Base-by-base conservation (phyloP, 1,139 yeast species). In the Petasospora fabianii region DNA sequence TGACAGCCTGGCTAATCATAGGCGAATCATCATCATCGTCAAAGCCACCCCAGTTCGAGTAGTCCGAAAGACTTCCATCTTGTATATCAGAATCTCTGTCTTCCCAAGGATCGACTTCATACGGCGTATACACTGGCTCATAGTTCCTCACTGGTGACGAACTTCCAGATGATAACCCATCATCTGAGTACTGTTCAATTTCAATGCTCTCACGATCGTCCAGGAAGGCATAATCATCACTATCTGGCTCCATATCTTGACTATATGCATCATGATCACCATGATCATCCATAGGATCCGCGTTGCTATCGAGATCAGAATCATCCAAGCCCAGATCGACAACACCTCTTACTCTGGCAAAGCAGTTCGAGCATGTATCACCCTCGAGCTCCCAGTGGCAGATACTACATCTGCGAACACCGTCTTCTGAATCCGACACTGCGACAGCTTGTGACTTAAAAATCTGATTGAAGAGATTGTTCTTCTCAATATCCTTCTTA, bases 351-450 rank as follows among this genome's bases (percentile, higher is more conserved):
- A 57, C 39, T 9, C 37, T 36, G 15, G 47, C 30, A 28, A 76
- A 75, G 55, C 86, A 80, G 48, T 77, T 76, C 7, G 71, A 61
- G 50, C 86, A 80, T 27, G 58, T 62, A 5, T 67, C 60, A 0
- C 82, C 81, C 46, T 68, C 72, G 4, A 84, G 78, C 56, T 86
- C 95, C 95, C 95, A 85, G 52, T 80, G 86, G 58, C 96, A 86
- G 40, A 74, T 71, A 3, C 86, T 77, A 56, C 96, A 86, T 41
- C 95, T 64, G 0, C 84, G 77, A 7, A 86, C 88, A 2, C 90
- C 92, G 56, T 86, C 96, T 19, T 79, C 80, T 47, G 77, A 85
- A 38, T 68, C 72, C 38, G 82, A 84, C 3, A 80, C 64, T 0
- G 80, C 78, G 24, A 69, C 59, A 1, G 77, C 73, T 18, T 73